Evolutionary conservation across 108 stramenopile species (phyloP).

Genomic region (Cyclostephanos tholiformis): DNA sequence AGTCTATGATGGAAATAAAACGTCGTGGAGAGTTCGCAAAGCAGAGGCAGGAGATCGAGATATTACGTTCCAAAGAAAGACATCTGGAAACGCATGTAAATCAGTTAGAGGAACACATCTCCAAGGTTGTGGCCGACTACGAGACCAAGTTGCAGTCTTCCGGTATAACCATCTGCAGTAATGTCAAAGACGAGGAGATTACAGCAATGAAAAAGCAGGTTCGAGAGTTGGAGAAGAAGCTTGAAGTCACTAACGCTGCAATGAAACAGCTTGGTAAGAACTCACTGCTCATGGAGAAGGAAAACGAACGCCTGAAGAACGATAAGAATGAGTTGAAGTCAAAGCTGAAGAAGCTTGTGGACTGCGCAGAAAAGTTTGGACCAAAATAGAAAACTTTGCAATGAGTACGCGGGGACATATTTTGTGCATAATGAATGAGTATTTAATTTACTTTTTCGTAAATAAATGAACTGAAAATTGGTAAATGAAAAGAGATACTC

Average conservation of each 20-base stretch:
- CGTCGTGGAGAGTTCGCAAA: constrained; percentile 50
- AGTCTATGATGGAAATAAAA: constrained; percentile 42
- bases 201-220: constrained; percentile 26
- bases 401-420: too few relatives aligned
- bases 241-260: constrained; percentile 44
- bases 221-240: constrained; percentile 45
- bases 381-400: neutral
- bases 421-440: too few relatives aligned
- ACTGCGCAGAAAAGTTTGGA: constrained; percentile 37
- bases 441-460: too few relatives aligned
- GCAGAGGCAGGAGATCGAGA: constrained; percentile 47
- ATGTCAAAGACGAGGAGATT: constrained; percentile 8
- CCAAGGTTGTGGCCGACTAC: constrained; percentile 44
- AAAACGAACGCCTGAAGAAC: constrained; percentile 35
- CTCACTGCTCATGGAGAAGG: constrained; percentile 51
- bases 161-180: constrained; percentile 27
- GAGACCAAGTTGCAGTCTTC: constrained; percentile 33
- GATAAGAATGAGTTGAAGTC: too few relatives aligned
- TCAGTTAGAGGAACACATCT: constrained; percentile 45
- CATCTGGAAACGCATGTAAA: constrained; percentile 48
- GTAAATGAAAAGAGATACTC: too few relatives aligned
- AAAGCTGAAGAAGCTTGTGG: constrained; percentile 43
- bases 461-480: too few relatives aligned
- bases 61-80: constrained; percentile 43
- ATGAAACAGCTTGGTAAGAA: constrained; percentile 48